A percentile compares a stretch with the other conserved stretches of the same genome.
Evolutionary conservation across 2,329 filamentous ascomycete genomes (phyloP).

Genomic region (Xylaria sp.): DNA sequence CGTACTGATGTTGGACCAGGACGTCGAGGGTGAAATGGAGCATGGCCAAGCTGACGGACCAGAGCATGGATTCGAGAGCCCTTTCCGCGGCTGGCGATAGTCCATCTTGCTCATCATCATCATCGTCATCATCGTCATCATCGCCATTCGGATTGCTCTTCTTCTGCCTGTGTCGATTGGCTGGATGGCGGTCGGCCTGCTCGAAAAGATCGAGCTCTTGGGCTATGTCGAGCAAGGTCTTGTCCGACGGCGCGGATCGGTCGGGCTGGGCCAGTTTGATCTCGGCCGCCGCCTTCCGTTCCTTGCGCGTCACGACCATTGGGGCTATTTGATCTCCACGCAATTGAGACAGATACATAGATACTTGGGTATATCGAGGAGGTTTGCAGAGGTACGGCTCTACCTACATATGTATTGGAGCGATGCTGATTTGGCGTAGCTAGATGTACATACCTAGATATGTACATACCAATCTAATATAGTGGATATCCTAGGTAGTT

Average conservation of each 20-base stretch:
- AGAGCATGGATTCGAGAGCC: constrained; percentile 66
- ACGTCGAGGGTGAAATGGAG: constrained; percentile 83
- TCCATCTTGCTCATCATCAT: constrained; percentile 47
- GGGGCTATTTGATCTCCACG: background rate
- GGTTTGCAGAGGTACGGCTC: too few relatives aligned
- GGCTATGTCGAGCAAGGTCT: constrained; percentile 80
- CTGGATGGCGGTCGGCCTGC: constrained; percentile 57
- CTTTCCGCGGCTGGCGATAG: constrained; percentile 60
- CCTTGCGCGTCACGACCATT: constrained; percentile 65
- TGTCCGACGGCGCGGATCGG: constrained; percentile 67
- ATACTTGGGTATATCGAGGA: background rate
- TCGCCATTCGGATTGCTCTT: constrained; percentile 47
- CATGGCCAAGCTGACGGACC: constrained; percentile 72
- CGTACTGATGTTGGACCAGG: constrained; percentile 82
- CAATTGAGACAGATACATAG: background rate
- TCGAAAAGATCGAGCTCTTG: constrained; percentile 70
- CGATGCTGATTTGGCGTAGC: too few relatives aligned
- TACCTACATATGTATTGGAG: too few relatives aligned
- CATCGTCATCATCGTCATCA: constrained; percentile 49
- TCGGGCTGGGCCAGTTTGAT: constrained; percentile 77
- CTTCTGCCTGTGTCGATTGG: constrained; percentile 45
- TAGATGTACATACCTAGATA: too few relatives aligned
- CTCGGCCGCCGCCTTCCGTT: constrained; percentile 57
- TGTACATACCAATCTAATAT: too few relatives aligned
- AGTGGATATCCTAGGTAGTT: too few relatives aligned